Percentiles rank a stretch among this genome's conserved stretches.
Evolutionary conservation across 1,139 yeast genomes (phyloP).

Genomic region (Tardiomyces depauwii): DNA sequence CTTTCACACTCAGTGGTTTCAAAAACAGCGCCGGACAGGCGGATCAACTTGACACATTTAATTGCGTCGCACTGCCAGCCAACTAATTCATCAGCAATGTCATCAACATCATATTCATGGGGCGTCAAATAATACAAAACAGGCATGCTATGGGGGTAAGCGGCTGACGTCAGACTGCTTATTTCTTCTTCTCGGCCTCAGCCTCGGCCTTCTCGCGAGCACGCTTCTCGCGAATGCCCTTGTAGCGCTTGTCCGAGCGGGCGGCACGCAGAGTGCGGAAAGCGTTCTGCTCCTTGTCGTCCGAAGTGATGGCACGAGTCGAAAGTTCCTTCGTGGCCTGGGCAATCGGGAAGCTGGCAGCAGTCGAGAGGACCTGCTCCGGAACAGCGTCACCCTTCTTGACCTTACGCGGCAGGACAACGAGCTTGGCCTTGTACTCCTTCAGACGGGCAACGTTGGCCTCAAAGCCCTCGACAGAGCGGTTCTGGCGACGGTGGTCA

Average conservation of each 20-base stretch:
- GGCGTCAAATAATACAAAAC: too few relatives aligned
- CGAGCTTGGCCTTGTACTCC: slow-evolving; percentile 93
- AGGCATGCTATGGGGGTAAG: not conserved
- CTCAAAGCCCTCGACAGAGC: slow-evolving; percentile 91
- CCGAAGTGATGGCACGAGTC: slow-evolving; percentile 91
- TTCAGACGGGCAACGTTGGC: slow-evolving; percentile 91
- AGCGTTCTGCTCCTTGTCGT: slow-evolving; percentile 54
- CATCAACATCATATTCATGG: not conserved
- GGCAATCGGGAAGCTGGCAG: slow-evolving; percentile 86
- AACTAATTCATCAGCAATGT: too few relatives aligned
- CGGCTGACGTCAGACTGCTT: slow-evolving; percentile 21
- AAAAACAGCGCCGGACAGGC: too few relatives aligned
- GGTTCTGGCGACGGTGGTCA: slow-evolving; percentile 99
- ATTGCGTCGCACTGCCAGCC: too few relatives aligned
- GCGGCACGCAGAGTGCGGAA: slow-evolving; percentile 94
- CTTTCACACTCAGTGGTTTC: too few relatives aligned
- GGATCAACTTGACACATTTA: too few relatives aligned
- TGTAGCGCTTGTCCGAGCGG: slow-evolving; percentile 85
- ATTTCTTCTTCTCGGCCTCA: slow-evolving; percentile 98
- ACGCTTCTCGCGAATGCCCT: slow-evolving; percentile 96
- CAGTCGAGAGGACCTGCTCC: slow-evolving; percentile 62
- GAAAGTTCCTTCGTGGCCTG: slow-evolving; percentile 53
- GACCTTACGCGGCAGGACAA: slow-evolving; percentile 86
- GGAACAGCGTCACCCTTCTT: slow-evolving; percentile 28
- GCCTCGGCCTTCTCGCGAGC: slow-evolving; percentile 96